Base-by-base conservation (phyloP, 768 basidiomycete genomes). In the Naematelia encephala region DNA sequence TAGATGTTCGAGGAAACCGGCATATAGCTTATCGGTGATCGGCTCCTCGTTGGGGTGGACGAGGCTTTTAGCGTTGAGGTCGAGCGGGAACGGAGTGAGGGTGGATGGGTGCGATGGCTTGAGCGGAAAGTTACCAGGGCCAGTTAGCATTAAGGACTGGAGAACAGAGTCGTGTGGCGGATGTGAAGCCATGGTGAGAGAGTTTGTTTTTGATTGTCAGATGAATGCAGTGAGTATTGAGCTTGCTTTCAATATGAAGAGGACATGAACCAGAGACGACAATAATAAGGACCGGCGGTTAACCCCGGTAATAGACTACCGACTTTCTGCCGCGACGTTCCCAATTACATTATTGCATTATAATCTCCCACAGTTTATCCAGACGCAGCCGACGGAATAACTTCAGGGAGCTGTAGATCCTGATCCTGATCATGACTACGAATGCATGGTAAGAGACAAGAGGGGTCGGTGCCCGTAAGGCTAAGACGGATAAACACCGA, bases 1-100 rank as follows among this genome's bases (percentile, higher is more conserved):
- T 74, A 85, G 81, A 62, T 85, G 84, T 67, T 85, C 85, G 8
- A 84, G 82, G 73, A 85, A 86, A 1, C 84, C 84, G 25, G 82
- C 83, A 69, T 83, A 85, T 65, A 76, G 63, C 54, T 68, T 65
- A 46, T 62, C 62, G 2, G 59, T 53, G 49, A 85, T 82, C 19
- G 80, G 79, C 21, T 81, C 79, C 51, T 81, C 81, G 23, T 80
- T 79, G 12, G 78, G 77, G 61, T 80, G 80, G 53, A 81, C 78
- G 53, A 79, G 62, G 25, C 79, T 76, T 0, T 76, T 75, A 0
- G 80, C 78, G 67, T 82, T 79, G 61, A 84, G 78, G 56, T 75
- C 77, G 57, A 84, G 46, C 14, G 61, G 53, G 5, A 48, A 52
- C 3, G 56, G 34, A 4, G 45, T 27, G 23, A 73, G 61, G 26